Evolutionary conservation across 2,329 filamentous ascomycete genomes (phyloP), one percentile per base, ranked within the genome.

Genomic region (Gaeumannomyces sp.): DNA sequence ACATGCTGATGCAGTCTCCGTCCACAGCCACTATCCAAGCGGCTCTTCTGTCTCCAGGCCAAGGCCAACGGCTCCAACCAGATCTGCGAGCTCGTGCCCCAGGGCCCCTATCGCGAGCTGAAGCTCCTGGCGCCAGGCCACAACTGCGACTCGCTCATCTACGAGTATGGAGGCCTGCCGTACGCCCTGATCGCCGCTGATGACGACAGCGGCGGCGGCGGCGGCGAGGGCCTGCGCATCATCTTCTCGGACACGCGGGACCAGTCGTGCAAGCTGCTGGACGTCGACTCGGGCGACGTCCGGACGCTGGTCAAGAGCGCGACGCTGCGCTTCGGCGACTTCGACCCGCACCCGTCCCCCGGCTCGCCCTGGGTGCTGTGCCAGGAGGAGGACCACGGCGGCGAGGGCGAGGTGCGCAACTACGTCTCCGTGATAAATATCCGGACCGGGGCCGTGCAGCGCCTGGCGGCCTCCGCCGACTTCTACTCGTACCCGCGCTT

Each of bases 401-500:
- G 72, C 69, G 1, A 7, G 38, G 68, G 68, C 6, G 69, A 71
- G 7, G 72, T 79, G n/a, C 71, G 66, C 25, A 76, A 79, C 67
- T 75, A 75, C 59, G 68, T 80, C 14, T 78, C 78, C 1, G 76
- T 72, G 2, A 76, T 81, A 67, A 73, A 80, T 63, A 68, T 72
- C 1, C 68, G 75, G 60, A 75, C 81, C 73, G 79, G 77, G 1
- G 70, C 76, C 11, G 75, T 80, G 2, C 75, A 70, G 33, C 70
- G 77, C 1, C 68, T 84, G 4, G 75, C 76, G 0, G 66, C 74
- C 6, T 81, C 78, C 0, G 78, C 81, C 3, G 83, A 85, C 69
- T 85, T 85, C 63, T 85, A 84, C 69, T 79, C 77, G 28, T 76
- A 78, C 28, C 82, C 83, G 0, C 77, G 77, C 22, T 85, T 81